Percentiles rank a stretch among this genome's conserved stretches.
Conservation (phyloP, 1,284 basidiomycete species). For the Sporisorium reilianum region DNA sequence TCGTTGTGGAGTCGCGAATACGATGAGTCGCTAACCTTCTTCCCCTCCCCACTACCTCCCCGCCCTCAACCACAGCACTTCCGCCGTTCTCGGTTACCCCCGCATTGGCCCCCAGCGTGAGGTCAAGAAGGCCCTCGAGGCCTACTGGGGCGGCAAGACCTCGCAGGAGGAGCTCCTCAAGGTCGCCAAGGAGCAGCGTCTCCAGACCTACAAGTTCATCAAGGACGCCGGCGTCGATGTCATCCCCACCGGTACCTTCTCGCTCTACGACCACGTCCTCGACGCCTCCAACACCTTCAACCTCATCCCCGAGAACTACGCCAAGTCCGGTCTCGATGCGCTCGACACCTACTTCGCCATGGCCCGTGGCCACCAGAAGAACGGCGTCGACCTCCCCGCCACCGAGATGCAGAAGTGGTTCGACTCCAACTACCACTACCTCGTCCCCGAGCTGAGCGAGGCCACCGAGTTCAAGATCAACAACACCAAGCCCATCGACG, state of each 20-base stretch:
- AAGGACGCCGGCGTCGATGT: conserved; percentile 90
- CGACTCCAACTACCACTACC: conserved; percentile 99
- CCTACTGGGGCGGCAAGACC: conserved; percentile 95
- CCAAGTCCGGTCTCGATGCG: conserved; percentile 84
- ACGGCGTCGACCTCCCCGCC: conserved; percentile 94
- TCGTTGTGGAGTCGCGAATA: neutral
- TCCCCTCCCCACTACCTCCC: no score
- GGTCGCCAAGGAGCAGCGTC: conserved; percentile 87
- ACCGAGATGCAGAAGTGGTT: conserved; percentile 99
- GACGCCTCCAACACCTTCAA: conserved; percentile 98
- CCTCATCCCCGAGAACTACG: conserved; percentile 94
- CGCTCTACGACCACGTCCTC: conserved; percentile 98
- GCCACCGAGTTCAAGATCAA: conserved; percentile 92
- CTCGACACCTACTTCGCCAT: conserved; percentile 93
- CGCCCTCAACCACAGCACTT: no score
- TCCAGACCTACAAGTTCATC: conserved; percentile 88
- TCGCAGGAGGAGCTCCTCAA: conserved; percentile 89
- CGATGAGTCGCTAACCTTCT: neutral
- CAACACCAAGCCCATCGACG: conserved; percentile 90
- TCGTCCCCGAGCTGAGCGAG: conserved; percentile 96
- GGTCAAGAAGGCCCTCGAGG: conserved; percentile 87
- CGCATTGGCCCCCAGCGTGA: conserved; percentile 96
- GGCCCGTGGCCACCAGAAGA: conserved; percentile 95
- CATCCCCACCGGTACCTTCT: conserved; percentile 96
- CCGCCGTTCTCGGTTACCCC: conserved; percentile 85